These are phyloP conservation scores for Termitomyces eurrhizus DNA, from an alignment of 768 basidiomycete species.

Conservation along the genomic window DNA sequence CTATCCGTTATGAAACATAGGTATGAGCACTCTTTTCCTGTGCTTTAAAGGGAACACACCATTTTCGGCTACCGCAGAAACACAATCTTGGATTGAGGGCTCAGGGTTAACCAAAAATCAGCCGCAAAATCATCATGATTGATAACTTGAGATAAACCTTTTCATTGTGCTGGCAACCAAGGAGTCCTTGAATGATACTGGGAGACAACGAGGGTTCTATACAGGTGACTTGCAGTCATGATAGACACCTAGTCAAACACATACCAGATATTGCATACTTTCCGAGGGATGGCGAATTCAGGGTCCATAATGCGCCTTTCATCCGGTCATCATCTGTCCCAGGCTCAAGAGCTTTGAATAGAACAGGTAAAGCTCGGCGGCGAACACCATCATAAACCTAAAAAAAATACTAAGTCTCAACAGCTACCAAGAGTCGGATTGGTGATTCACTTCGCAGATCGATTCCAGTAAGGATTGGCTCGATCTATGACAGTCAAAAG, in stretches of 20 bases:
- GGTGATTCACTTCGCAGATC: conserved; percentile 41
- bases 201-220: conserved; percentile 63
- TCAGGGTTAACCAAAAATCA: conserved; percentile 20
- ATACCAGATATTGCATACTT: conserved; percentile 47
- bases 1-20: conserved; percentile 28
- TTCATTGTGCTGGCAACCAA: conserved; percentile 79
- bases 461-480: conserved; percentile 48
- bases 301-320: conserved; percentile 85
- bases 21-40: neutral
- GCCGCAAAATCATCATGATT: neutral
- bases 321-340: conserved; percentile 85
- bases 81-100: conserved; percentile 75
- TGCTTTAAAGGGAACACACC: conserved; percentile 33
- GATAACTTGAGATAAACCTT: conserved; percentile 44
- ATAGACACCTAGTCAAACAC: conserved; percentile 8
- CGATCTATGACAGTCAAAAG: conserved; percentile 29
- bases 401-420: neutral
- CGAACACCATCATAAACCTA: conserved; percentile 70
- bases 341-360: conserved; percentile 57
- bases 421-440: neutral
- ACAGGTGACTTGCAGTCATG: conserved; percentile 6
- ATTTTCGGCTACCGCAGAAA: conserved; percentile 61
- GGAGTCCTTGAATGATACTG: conserved; percentile 54
- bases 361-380: conserved; percentile 52
- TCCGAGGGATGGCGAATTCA: conserved; percentile 64